Percentiles rank a stretch among this genome's conserved stretches.
phyloP scores from a whole-genome alignment of 768 basidiomycete species.

The Gautieria morchelliformis region DNA sequence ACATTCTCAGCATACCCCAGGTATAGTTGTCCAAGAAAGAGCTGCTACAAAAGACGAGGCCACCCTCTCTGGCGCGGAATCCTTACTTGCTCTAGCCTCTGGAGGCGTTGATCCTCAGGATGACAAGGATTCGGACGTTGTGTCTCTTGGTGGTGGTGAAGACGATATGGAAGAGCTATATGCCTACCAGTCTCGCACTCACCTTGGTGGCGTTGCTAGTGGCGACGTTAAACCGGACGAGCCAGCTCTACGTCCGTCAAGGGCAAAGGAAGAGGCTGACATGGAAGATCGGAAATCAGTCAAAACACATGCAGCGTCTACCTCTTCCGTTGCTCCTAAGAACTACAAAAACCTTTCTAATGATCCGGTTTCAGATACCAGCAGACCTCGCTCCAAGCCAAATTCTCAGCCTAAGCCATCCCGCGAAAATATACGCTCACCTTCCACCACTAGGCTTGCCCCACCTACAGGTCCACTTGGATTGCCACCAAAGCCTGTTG shows the following conservation, averaged over 20 bases:
- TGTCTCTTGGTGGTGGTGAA: slow-evolving; percentile 61
- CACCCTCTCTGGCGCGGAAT: slow-evolving; percentile 8
- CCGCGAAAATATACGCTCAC: neutral
- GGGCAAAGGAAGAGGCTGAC: neutral
- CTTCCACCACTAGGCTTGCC: neutral
- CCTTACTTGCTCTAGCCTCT: slow-evolving; percentile 5
- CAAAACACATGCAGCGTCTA: neutral
- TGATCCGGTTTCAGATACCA: neutral
- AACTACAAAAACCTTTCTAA: neutral
- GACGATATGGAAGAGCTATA: slow-evolving; percentile 54
- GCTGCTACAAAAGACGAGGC: slow-evolving; percentile 1
- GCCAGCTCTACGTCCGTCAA: neutral
- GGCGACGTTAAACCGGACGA: neutral
- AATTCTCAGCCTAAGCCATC: neutral
- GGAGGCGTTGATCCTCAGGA: neutral
- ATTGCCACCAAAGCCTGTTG: slow-evolving; percentile 7
- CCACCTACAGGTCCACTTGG: slow-evolving; percentile 4
- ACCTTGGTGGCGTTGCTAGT: slow-evolving; percentile 11
- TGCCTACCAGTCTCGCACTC: slow-evolving; percentile 31
- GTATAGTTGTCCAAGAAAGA: neutral
- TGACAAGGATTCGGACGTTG: slow-evolving; percentile 32
- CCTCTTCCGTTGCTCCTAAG: neutral
- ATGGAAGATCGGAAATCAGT: neutral
- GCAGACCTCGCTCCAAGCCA: neutral
- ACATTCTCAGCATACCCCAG: neutral